Percentiles rank a stretch among this genome's conserved stretches.
phyloP scores from a whole-genome alignment of 371 early-diverging fungal genomes.

The Mortierella sp. region DNA sequence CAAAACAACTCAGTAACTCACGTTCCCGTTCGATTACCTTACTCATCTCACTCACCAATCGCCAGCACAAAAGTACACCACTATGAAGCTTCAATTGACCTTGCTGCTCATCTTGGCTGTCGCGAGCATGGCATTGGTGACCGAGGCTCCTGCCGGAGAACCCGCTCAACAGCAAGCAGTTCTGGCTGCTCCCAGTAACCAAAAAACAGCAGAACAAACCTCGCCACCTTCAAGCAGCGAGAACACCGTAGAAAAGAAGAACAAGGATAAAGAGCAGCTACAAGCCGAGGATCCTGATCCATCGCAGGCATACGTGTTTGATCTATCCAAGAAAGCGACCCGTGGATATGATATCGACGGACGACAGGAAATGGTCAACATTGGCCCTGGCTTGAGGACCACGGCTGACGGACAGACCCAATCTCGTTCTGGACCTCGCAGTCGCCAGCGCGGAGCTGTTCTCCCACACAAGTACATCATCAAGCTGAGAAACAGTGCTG shows the following conservation, averaged over 20 bases:
- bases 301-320: constrained; percentile 18
- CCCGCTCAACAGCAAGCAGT: constrained; percentile 5
- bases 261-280: not conserved
- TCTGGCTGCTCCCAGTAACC: not conserved
- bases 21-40: not conserved
- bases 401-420: constrained; percentile 40
- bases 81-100: constrained; percentile 30
- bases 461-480: constrained; percentile 55
- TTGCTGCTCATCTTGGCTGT: constrained; percentile 41
- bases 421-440: constrained; percentile 38
- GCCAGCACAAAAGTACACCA: not conserved
- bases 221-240: not conserved
- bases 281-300: not conserved
- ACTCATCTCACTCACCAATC: not conserved
- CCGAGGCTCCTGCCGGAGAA: not conserved
- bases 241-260: not conserved
- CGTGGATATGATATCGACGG: constrained; percentile 46
- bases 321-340: constrained; percentile 32
- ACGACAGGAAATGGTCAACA: constrained; percentile 46
- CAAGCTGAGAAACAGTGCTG: constrained; percentile 39
- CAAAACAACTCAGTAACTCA: not conserved
- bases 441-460: constrained; percentile 47
- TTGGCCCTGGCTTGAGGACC: constrained; percentile 37
- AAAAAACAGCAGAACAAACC: not conserved
- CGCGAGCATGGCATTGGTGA: constrained; percentile 19